Evolutionary conservation across 345 rosid genomes (phyloP), one percentile per base, ranked within the genome.

Genomic region (Euphorbia lathyris): DNA sequence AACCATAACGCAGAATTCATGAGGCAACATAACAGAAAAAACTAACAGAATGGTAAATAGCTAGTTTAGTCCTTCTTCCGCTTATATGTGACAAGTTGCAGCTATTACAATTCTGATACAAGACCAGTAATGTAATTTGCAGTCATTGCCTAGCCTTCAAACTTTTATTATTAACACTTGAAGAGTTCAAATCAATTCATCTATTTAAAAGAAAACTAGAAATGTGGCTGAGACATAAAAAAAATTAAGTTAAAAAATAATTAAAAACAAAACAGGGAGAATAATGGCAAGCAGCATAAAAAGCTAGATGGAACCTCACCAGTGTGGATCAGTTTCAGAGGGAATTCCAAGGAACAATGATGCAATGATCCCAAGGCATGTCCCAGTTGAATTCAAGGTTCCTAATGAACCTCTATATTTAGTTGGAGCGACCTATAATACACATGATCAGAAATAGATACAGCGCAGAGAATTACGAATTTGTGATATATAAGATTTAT

Each of bases 351-450:
- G 53, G 30, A 52, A 51, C 26, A 88, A 71, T 55, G 94, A 88
- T 45, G 80, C 63, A 63, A 90, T 82, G 58, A 88, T 87, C 60
- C 94, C 94, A 70, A 85, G 84, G 84, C 94, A 88, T 17, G 94
- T 88, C 73, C 90, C 92, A 63, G 87, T 78, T 61, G 86, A 89
- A 77, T 83, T 82, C 45, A 84, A 63, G 68, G 89, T 79, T 68
- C 92, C 97, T 51, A 88, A 74, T 19, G 86, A 88, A 58, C 94
- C 97, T 76, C 90, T 83, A 73, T 84, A 91, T 59, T 82, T 88
- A 38, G 94, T 88, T 47, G 94, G 89, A 71, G 97, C 83, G 79
- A 90, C 89, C 94, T 90, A 72, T 8, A 81, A 45, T 36, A 73
- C 23, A 48, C 36, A 59, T 48, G 67, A 25, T 25, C n/a, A 62